Conservation (phyloP, 2,329 filamentous ascomycete genomes). For the Neodidymelliopsis sp. region DNA sequence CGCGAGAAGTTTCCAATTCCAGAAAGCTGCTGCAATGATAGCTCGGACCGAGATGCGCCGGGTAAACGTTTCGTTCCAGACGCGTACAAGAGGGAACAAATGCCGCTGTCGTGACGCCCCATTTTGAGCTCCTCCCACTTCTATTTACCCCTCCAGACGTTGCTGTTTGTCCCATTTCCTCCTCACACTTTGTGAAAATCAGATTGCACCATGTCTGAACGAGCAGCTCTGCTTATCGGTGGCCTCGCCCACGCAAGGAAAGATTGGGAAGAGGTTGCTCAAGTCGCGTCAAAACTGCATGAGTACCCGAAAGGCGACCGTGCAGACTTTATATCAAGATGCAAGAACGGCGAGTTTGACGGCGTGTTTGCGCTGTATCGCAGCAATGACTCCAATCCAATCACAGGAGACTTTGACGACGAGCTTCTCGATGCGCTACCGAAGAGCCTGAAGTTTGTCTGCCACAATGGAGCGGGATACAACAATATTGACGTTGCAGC, state of each 20-base stretch:
- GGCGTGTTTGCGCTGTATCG: conserved; percentile 65
- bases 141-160: neutral
- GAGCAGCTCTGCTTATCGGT: conserved; percentile 56
- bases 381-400: conserved; percentile 63
- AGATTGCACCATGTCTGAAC: conserved; percentile 39
- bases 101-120: conserved; percentile 22
- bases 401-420: conserved; percentile 57
- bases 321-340: conserved; percentile 63
- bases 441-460: conserved; percentile 53
- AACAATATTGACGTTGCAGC: conserved; percentile 66
- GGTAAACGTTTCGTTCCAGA: conserved; percentile 16
- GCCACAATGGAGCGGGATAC: conserved; percentile 64
- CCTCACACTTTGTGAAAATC: neutral
- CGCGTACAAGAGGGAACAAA: conserved; percentile 23
- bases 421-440: conserved; percentile 55
- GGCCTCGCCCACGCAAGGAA: conserved; percentile 54
- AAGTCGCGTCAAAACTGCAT: conserved; percentile 49
- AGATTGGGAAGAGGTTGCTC: conserved; percentile 54
- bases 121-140: conserved; percentile 4
- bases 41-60: conserved; percentile 36
- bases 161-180: neutral
- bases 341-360: conserved; percentile 62
- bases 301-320: conserved; percentile 63
- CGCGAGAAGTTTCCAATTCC: conserved; percentile 1
- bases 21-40: neutral